Evolutionary conservation across 768 basidiomycete species (phyloP).

Genomic region (Kwoniella dendrophila): DNA sequence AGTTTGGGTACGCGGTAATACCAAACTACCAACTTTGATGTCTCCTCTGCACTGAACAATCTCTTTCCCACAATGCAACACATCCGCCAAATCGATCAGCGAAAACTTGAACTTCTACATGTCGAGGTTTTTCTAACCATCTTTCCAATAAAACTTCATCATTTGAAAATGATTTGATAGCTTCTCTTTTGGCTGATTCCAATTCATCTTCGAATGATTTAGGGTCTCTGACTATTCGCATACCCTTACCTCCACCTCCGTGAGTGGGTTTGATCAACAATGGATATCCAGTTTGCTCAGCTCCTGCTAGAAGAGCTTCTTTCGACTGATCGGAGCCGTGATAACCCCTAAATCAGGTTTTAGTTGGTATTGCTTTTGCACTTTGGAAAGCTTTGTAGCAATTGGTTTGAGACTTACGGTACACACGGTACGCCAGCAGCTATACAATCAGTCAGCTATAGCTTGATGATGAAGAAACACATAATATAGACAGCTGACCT

Average conservation of each 20-base stretch:
- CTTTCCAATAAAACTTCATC: conserved; percentile 85
- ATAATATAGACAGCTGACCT: conserved; percentile 58
- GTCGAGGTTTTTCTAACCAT: conserved; percentile 81
- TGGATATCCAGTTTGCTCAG: conserved; percentile 79
- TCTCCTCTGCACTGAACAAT: conserved; percentile 85
- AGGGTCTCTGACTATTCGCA: conserved; percentile 75
- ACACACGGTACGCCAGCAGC: conserved; percentile 90
- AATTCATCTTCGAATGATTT: conserved; percentile 77
- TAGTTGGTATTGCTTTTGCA: neutral
- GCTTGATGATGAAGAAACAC: neutral
- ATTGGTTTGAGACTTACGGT: conserved; percentile 59
- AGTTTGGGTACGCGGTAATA: neutral
- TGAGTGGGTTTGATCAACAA: conserved; percentile 96
- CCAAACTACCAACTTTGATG: conserved; percentile 75
- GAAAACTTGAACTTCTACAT: conserved; percentile 94
- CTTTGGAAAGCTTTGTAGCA: conserved; percentile 38
- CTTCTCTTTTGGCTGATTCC: conserved; percentile 84
- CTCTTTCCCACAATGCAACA: conserved; percentile 94
- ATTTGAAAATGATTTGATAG: conserved; percentile 82
- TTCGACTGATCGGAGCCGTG: conserved; percentile 81
- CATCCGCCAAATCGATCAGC: conserved; percentile 77
- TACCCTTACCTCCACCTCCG: conserved; percentile 93
- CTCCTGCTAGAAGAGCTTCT: conserved; percentile 67
- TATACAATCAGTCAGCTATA: conserved; percentile 46
- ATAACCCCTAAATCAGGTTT: conserved; percentile 71